Conservation (phyloP, 2,329 filamentous ascomycete species). For the Penicillium expansum region DNA sequence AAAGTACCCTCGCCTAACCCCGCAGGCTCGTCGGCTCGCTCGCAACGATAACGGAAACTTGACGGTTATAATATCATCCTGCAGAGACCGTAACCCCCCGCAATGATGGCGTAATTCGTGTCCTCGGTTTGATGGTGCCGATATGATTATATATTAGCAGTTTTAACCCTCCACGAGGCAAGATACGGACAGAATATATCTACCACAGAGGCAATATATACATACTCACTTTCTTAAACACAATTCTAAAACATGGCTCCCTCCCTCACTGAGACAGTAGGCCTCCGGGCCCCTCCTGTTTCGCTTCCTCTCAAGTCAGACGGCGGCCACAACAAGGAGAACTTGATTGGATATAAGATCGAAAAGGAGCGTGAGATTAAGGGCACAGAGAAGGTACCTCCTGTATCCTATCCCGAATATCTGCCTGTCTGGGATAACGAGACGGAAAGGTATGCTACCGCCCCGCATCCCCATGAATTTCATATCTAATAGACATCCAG, state of each 20-base stretch:
- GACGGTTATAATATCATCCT: not conserved
- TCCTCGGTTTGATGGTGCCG: conserved; percentile 7
- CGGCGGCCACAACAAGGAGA: conserved; percentile 38
- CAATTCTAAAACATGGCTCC: conserved; percentile 32
- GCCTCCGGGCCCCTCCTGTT: conserved; percentile 27
- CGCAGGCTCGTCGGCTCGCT: conserved; percentile 1
- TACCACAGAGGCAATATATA: not conserved
- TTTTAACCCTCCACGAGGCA: not conserved
- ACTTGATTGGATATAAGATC: conserved; percentile 34
- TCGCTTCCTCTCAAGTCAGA: conserved; percentile 29
- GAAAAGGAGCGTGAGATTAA: conserved; percentile 54
- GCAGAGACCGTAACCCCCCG: conserved; percentile 14
- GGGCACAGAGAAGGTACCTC: conserved; percentile 53
- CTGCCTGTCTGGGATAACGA: conserved; percentile 68
- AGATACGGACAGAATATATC: not conserved
- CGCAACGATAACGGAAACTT: not conserved
- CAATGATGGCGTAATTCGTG: conserved; percentile 16
- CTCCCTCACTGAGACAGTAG: conserved; percentile 31
- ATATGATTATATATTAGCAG: conserved; percentile 10
- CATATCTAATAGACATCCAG: conserved; percentile 29
- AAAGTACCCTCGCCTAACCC: not conserved
- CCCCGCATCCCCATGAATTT: not conserved
- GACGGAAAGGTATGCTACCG: conserved; percentile 34
- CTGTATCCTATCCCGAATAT: conserved; percentile 68
- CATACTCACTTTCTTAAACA: not conserved